These are phyloP conservation scores for Nothophytophthora sp. DNA, from an alignment of 352 stramenopile genomes.

Conservation along the genomic window DNA sequence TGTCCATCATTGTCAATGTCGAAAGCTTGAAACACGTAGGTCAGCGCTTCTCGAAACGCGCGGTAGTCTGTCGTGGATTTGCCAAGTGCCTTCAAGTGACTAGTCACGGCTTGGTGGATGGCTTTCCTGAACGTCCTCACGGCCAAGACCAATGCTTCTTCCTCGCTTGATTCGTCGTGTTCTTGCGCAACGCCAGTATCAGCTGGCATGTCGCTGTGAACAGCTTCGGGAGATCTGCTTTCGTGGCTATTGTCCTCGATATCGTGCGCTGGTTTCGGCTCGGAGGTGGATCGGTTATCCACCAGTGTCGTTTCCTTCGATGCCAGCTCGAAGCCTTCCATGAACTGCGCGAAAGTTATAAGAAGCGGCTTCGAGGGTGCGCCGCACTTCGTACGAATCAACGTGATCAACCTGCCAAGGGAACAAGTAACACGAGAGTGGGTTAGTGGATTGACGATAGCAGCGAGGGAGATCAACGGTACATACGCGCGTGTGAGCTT, in stretches of 20 bases:
- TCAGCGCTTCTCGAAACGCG: slow-evolving; percentile 55
- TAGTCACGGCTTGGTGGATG: slow-evolving; percentile 41
- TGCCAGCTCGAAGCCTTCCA: slow-evolving; percentile 53
- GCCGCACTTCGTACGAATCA: slow-evolving; percentile 50
- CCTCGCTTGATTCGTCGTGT: slow-evolving; percentile 8
- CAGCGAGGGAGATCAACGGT: no score
- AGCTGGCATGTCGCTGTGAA: no score
- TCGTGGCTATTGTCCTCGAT: neutral
- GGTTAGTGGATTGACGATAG: slow-evolving; percentile 1
- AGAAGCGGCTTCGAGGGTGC: slow-evolving; percentile 38
- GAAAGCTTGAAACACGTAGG: slow-evolving; percentile 53
- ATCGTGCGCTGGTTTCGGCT: neutral
- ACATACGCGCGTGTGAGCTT: slow-evolving; percentile 63
- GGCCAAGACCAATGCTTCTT: slow-evolving; percentile 38
- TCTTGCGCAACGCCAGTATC: neutral
- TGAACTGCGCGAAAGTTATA: slow-evolving; percentile 50
- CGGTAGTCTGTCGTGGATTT: slow-evolving; percentile 38
- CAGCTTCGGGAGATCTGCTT: neutral
- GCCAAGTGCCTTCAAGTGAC: slow-evolving; percentile 24
- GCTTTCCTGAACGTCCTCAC: slow-evolving; percentile 36
- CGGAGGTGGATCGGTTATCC: neutral
- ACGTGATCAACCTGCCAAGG: slow-evolving; percentile 44
- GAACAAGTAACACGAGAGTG: neutral
- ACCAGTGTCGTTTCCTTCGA: neutral
- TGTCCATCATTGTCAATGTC: slow-evolving; percentile 55